Evolutionary conservation across 306 rosid species (phyloP).

Genomic region (Gynostemma pentaphyllum): DNA sequence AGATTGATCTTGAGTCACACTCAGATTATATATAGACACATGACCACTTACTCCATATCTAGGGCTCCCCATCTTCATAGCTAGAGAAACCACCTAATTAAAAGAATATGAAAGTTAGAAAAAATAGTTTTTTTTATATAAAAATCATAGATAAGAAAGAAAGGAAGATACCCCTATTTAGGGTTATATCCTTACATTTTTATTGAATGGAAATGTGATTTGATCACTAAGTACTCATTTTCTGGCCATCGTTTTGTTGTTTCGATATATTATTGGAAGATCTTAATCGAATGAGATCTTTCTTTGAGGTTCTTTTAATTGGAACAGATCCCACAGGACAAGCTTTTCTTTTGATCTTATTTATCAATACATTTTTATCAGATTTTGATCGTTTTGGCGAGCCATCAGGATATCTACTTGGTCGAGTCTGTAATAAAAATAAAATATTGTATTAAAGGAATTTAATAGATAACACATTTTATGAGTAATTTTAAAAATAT

Average conservation of each 20-base stretch:
- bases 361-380: not conserved
- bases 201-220: not conserved
- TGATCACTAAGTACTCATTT: not conserved
- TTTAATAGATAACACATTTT: too few species aligned
- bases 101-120: not conserved
- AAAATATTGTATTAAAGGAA: too few species aligned
- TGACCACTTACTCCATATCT: not conserved
- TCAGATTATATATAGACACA: not conserved
- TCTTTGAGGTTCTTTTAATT: slow-evolving; percentile 10
- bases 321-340: slow-evolving; percentile 17
- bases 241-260: not conserved
- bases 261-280: not conserved
- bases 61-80: not conserved
- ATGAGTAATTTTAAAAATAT: not conserved
- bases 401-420: not conserved
- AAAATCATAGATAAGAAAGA: not conserved
- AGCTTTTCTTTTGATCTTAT: not conserved
- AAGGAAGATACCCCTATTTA: too few species aligned
- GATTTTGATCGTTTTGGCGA: not conserved
- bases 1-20: not conserved
- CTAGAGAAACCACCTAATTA: slow-evolving; percentile 1
- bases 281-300: not conserved
- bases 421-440: not conserved
- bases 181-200: slow-evolving; percentile 5
- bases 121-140: not conserved